phyloP scores from a whole-genome alignment of 2,329 filamentous ascomycete species.

The Aspergillus intermedius region DNA sequence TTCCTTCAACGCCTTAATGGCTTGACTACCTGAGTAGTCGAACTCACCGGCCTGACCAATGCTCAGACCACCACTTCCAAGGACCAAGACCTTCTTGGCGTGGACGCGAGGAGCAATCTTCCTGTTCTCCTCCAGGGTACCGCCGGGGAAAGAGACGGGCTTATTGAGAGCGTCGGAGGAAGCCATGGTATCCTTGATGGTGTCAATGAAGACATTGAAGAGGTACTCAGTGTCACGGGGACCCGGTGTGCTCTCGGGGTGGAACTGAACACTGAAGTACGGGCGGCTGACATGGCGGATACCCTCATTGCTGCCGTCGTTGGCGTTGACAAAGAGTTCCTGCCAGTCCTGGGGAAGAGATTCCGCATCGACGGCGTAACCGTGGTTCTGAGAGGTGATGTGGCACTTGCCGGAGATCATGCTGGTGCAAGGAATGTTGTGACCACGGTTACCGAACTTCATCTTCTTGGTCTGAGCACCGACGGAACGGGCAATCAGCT shows the following conservation, averaged over 20 bases:
- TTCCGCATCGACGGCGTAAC: slow-evolving; percentile 80
- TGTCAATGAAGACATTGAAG: slow-evolving; percentile 92
- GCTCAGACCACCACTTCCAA: slow-evolving; percentile 89
- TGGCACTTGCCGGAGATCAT: slow-evolving; percentile 94
- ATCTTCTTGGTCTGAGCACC: slow-evolving; percentile 87
- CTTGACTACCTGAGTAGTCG: slow-evolving; percentile 96
- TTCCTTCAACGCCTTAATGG: slow-evolving; percentile 96
- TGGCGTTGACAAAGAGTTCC: slow-evolving; percentile 95
- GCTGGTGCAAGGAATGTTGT: slow-evolving; percentile 97
- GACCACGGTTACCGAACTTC: slow-evolving; percentile 98
- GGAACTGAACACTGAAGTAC: slow-evolving; percentile 99
- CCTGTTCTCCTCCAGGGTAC: slow-evolving; percentile 71
- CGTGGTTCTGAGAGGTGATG: slow-evolving; percentile 98
- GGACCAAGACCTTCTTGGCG: slow-evolving; percentile 89
- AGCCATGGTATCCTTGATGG: slow-evolving; percentile 65
- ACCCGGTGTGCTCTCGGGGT: slow-evolving; percentile 93
- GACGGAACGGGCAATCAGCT: slow-evolving; percentile 80
- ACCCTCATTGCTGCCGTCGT: slow-evolving; percentile 96
- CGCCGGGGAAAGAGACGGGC: slow-evolving; percentile 82
- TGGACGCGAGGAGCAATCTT: slow-evolving; percentile 68
- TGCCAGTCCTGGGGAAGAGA: slow-evolving; percentile 75
- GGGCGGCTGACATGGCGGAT: slow-evolving; percentile 80
- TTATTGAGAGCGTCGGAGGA: slow-evolving; percentile 61
- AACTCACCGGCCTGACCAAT: slow-evolving; percentile 98
- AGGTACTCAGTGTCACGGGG: slow-evolving; percentile 93